Conservation (phyloP, 805 yeast genomes). For the Nematodospora valgi region DNA sequence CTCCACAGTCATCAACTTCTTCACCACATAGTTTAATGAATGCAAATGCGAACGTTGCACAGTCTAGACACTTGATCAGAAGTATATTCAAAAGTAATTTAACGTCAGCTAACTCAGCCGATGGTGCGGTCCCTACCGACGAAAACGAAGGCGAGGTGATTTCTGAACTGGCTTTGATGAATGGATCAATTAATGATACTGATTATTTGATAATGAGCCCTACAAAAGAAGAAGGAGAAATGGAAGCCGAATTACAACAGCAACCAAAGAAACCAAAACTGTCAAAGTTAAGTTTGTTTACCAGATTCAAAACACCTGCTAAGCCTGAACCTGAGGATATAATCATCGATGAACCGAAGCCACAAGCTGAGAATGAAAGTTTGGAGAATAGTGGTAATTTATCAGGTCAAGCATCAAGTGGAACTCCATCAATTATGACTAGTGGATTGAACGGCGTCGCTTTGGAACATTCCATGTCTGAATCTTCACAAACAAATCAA, state of each 20-base stretch:
- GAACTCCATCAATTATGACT: conserved; percentile 22
- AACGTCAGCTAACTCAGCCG: conserved; percentile 2
- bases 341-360: conserved; percentile 8
- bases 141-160: conserved; percentile 2
- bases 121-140: neutral
- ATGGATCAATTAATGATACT: neutral
- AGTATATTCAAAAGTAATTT: conserved; percentile 26
- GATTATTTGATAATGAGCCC: conserved; percentile 21
- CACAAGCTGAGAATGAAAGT: conserved; percentile 8
- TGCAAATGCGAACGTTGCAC: conserved; percentile 15
- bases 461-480: conserved; percentile 8
- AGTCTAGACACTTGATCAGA: conserved; percentile 29
- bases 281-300: conserved; percentile 35
- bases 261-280: conserved; percentile 27
- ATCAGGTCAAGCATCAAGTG: conserved; percentile 15
- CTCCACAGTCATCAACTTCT: conserved; percentile 15
- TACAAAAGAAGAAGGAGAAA: conserved; percentile 18
- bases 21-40: conserved; percentile 10
- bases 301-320: conserved; percentile 28
- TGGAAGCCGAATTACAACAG: conserved; percentile 14
- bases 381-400: conserved; percentile 7
- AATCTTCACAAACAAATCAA: conserved; percentile 9
- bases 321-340: conserved; percentile 10
- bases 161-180: neutral
- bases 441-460: conserved; percentile 5